A percentile compares a stretch with the other conserved stretches of the same genome.
Conservation (phyloP, 441 rosid species). For the Erysimum pusillum region DNA sequence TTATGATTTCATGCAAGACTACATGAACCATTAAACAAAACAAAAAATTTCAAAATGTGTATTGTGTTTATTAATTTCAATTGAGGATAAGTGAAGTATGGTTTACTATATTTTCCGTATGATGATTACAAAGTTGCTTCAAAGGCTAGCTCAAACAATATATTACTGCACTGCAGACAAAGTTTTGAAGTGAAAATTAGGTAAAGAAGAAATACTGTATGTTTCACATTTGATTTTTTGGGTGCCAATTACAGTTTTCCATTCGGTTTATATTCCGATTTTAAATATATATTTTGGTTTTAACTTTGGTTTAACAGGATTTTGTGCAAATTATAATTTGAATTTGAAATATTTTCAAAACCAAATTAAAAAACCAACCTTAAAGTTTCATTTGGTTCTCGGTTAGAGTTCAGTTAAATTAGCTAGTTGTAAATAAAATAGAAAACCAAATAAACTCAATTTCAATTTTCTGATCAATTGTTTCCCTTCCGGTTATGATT, state of each 20-base stretch:
- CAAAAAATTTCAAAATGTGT: not conserved
- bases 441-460: not conserved
- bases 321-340: not conserved
- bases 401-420: not conserved
- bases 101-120: not conserved
- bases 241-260: not conserved
- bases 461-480: not conserved
- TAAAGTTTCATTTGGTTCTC: not conserved
- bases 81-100: not conserved
- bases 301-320: not conserved
- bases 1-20: slow-evolving; percentile 19
- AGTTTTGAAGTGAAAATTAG: not conserved
- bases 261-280: not conserved
- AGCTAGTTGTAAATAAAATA: not conserved
- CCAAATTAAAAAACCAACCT: not conserved
- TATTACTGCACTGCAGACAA: not conserved
- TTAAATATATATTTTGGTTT: not conserved
- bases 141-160: not conserved
- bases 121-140: not conserved
- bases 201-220: not conserved
- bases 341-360: not conserved
- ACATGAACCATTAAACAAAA: not conserved
- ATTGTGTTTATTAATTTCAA: slow-evolving; percentile 2
- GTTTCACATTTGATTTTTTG: not conserved
- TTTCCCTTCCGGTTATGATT: not conserved